Percentiles rank a stretch among this genome's conserved stretches.
phyloP scores from a whole-genome alignment of 1,284 basidiomycete species.

The Mrakiaceae sp. region DNA sequence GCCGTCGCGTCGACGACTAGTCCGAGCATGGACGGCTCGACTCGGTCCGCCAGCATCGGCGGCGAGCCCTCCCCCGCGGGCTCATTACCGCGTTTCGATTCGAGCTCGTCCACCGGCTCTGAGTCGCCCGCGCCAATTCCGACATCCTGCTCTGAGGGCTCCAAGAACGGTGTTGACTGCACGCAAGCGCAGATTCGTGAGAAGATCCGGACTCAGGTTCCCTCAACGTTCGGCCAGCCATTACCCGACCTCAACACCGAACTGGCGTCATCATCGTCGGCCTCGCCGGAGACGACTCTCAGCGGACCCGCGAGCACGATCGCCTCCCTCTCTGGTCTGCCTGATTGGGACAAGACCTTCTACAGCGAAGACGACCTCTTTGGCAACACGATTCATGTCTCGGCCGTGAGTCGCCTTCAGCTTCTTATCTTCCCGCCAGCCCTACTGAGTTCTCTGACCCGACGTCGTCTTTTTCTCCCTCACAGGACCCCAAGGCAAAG shows the following conservation, averaged over 20 bases:
- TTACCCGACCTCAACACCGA: no score
- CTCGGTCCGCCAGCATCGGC: background rate
- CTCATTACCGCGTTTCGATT: no score
- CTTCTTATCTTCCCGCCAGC: background rate
- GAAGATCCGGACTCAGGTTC: no score
- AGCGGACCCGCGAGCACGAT: background rate
- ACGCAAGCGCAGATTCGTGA: no score
- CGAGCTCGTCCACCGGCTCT: no score
- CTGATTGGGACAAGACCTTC: background rate
- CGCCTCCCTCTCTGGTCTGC: background rate
- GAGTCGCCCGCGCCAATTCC: no score
- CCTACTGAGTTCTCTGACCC: background rate
- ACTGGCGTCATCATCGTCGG: no score
- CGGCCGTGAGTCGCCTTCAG: background rate
- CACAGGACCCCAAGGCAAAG: slow-evolving; percentile 4
- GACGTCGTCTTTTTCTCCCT: background rate
- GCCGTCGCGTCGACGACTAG: background rate
- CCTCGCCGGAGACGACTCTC: background rate
- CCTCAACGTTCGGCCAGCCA: no score
- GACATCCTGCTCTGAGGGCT: no score
- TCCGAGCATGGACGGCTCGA: background rate
- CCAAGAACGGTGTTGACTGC: no score
- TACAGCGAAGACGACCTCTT: background rate
- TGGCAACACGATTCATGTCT: background rate
- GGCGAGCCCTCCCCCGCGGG: no score